Evolutionary conservation across 441 rosid species (phyloP).

Genomic region (Iberis amara): DNA sequence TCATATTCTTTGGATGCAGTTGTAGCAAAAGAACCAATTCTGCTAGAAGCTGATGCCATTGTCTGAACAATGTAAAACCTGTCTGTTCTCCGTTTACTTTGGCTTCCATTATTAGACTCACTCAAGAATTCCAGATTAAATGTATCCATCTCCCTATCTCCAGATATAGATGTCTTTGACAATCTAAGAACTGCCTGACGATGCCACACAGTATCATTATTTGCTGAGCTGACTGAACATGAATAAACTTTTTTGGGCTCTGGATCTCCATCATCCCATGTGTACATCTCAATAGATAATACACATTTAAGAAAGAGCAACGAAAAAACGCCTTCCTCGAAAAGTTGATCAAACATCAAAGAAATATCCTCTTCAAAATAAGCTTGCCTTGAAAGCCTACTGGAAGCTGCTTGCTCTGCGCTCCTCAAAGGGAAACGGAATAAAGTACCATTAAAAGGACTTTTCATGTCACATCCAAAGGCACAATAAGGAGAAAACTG

Average conservation of each 20-base stretch:
- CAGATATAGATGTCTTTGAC: conserved; percentile 47
- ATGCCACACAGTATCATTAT: conserved; percentile 59
- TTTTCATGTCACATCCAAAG: conserved; percentile 89
- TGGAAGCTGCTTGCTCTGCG: conserved; percentile 61
- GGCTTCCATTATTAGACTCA: conserved; percentile 48
- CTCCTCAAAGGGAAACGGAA: conserved; percentile 94
- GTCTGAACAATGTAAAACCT: conserved; percentile 76
- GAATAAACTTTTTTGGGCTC: conserved; percentile 73
- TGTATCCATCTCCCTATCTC: conserved; percentile 54
- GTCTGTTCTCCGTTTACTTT: conserved; percentile 51
- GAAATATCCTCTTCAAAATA: conserved; percentile 59
- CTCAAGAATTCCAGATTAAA: conserved; percentile 70
- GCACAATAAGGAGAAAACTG: conserved; percentile 84
- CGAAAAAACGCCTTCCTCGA: conserved; percentile 72
- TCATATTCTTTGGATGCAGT: conserved; percentile 90
- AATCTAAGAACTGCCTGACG: conserved; percentile 75
- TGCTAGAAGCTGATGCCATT: conserved; percentile 78
- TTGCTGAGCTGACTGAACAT: conserved; percentile 45
- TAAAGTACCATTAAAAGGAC: conserved; percentile 64
- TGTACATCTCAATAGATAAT: conserved; percentile 69
- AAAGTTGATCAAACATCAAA: conserved; percentile 75
- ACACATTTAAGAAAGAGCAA: conserved; percentile 83
- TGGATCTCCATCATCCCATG: conserved; percentile 65
- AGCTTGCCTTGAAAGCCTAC: conserved; percentile 92
- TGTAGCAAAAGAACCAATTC: conserved; percentile 76